Conservation (phyloP, 2,329 filamentous ascomycete genomes). For the Colletotrichum falcatum region DNA sequence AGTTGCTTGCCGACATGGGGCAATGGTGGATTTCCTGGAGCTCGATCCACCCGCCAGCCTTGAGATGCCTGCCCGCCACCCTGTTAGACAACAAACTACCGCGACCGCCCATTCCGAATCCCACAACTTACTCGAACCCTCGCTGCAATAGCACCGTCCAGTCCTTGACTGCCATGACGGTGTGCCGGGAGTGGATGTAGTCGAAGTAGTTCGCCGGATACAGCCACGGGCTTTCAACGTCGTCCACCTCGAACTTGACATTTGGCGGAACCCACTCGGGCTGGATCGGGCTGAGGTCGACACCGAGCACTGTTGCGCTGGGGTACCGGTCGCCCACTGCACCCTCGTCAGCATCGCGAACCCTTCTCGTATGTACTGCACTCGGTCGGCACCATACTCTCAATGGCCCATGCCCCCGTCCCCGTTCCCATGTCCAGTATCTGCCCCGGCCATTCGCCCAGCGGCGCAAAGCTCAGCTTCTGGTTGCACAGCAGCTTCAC, state of each 20-base stretch:
- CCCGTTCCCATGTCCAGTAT: conserved; percentile 70
- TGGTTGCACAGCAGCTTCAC: conserved; percentile 61
- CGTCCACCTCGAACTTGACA: conserved; percentile 67
- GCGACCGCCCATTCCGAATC: background rate
- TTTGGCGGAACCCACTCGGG: conserved; percentile 68
- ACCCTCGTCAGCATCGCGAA: conserved; percentile 16
- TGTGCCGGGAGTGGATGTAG: conserved; percentile 70
- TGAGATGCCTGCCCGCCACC: conserved; percentile 56
- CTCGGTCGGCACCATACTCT: conserved; percentile 51
- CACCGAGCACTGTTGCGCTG: conserved; percentile 54
- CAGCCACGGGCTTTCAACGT: conserved; percentile 68
- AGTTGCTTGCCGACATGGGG: conserved; percentile 57
- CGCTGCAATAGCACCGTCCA: conserved; percentile 63
- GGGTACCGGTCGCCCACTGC: conserved; percentile 54
- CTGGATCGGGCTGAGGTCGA: conserved; percentile 70
- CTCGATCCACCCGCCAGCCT: conserved; percentile 67
- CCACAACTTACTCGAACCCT: conserved; percentile 56
- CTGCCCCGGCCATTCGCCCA: conserved; percentile 59
- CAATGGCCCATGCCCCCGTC: conserved; percentile 70
- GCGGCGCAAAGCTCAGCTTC: conserved; percentile 64
- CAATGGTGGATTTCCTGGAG: conserved; percentile 66
- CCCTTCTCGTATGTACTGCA: conserved; percentile 24
- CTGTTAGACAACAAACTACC: conserved; percentile 1
- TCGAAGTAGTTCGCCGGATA: conserved; percentile 67
- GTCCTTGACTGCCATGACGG: conserved; percentile 66